A percentile compares a stretch with the other conserved stretches of the same genome.
Evolutionary conservation across 192 early-diverging fungal species (phyloP).

Genomic region (Chytriomyces hyalinus): DNA sequence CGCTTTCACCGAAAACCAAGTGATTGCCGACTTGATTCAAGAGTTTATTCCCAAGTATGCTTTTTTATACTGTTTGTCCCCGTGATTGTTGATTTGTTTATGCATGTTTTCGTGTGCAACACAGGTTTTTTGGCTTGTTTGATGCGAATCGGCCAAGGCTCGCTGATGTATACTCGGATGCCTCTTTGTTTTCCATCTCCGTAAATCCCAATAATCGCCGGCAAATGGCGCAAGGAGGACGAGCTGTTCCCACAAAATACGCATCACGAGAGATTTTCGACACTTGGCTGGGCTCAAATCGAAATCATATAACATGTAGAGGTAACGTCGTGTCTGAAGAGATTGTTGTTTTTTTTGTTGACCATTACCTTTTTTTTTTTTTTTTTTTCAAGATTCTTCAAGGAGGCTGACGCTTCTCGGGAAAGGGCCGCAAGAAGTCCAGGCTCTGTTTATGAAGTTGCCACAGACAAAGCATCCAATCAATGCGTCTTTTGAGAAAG

Average conservation of each 20-base stretch:
- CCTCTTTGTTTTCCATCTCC: conserved; percentile 43
- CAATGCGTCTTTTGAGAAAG: conserved; percentile 29
- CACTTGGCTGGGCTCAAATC: conserved; percentile 36
- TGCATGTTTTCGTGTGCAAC: neutral
- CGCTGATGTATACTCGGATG: conserved; percentile 39
- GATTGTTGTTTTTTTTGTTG: no score
- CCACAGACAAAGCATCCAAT: conserved; percentile 36
- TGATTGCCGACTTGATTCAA: conserved; percentile 32
- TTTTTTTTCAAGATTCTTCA: neutral
- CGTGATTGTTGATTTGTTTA: neutral
- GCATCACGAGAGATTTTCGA: conserved; percentile 30
- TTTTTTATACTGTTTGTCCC: neutral
- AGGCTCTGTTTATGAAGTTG: neutral
- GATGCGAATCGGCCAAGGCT: conserved; percentile 44
- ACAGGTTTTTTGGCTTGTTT: conserved; percentile 43
- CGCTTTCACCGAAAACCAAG: conserved; percentile 46
- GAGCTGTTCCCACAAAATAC: neutral
- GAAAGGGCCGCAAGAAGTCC: conserved; percentile 12
- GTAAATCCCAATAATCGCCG: conserved; percentile 31
- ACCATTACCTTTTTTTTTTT: no score
- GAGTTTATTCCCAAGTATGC: conserved; percentile 48
- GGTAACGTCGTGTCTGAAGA: neutral
- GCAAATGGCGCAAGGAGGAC: neutral
- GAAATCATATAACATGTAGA: conserved; percentile 32
- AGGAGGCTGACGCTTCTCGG: conserved; percentile 20